Conservation (phyloP, 1,284 basidiomycete genomes). For the Phaffia rhodozyma region DNA sequence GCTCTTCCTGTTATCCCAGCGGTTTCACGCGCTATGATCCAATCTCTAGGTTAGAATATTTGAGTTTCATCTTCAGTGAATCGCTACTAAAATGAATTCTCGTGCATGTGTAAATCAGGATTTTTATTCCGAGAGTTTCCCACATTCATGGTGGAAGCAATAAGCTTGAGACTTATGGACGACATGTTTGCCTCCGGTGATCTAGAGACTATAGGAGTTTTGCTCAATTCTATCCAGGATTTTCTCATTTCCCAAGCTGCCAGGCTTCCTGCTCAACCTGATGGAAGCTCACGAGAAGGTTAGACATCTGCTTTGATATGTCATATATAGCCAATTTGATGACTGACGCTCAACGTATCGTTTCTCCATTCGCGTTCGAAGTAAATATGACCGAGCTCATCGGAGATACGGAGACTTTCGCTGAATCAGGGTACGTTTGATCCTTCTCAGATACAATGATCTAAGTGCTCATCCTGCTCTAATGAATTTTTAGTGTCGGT, state of each 20-base stretch:
- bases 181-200: conserved; percentile 60
- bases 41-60: conserved; percentile 55
- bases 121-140: conserved; percentile 89
- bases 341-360: conserved; percentile 20
- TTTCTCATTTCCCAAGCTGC: conserved; percentile 69
- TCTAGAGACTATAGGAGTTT: conserved; percentile 55
- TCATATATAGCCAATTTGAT: not conserved
- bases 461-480: not conserved
- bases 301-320: not conserved
- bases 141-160: conserved; percentile 65
- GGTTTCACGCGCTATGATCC: conserved; percentile 30
- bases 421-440: conserved; percentile 74
- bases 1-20: conserved; percentile 23
- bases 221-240: conserved; percentile 81
- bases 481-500: conserved; percentile 53
- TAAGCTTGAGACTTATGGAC: conserved; percentile 77
- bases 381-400: conserved; percentile 85
- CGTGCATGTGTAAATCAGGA: conserved; percentile 37
- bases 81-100: not conserved
- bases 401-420: conserved; percentile 85
- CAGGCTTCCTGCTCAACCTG: conserved; percentile 49
- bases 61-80: conserved; percentile 19
- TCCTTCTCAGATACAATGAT: not conserved
- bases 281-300: not conserved
- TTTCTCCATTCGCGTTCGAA: conserved; percentile 30